These are phyloP conservation scores for Linum tenue DNA, from an alignment of 345 rosid species.

Conservation along the genomic window DNA sequence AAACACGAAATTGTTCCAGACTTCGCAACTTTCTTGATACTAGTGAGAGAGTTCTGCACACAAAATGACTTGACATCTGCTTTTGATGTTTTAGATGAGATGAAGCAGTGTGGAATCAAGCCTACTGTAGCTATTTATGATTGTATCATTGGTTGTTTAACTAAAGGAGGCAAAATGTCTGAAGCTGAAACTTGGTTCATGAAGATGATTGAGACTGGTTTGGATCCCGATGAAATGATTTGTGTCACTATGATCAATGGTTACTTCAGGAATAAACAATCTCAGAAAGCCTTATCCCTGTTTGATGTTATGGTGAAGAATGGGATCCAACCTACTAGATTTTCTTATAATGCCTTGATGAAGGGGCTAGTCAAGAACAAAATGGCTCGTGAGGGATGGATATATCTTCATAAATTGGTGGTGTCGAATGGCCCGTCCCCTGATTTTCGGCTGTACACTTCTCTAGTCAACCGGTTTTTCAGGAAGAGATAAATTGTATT, in stretches of 20 bases:
- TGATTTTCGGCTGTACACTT: constrained; percentile 45
- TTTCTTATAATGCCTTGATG: constrained; percentile 49
- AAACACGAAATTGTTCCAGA: constrained; percentile 40
- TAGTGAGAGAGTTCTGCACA: constrained; percentile 44
- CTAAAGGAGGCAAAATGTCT: constrained; percentile 30
- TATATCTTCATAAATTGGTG: constrained; percentile 48
- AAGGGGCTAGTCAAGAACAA: constrained; percentile 50
- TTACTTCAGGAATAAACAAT: constrained; percentile 37
- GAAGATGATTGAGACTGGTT: constrained; percentile 37
- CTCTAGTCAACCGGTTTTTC: constrained; percentile 40
- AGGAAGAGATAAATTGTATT: constrained; percentile 43
- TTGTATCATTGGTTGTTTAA: constrained; percentile 39
- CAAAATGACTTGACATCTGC: constrained; percentile 34
- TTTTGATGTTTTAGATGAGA: constrained; percentile 29
- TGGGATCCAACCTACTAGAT: constrained; percentile 37
- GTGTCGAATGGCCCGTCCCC: constrained; percentile 48
- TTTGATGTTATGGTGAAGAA: constrained; percentile 48
- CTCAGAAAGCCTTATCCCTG: constrained; percentile 37
- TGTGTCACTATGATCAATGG: constrained; percentile 69
- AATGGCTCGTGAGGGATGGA: constrained; percentile 45
- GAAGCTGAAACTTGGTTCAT: constrained; percentile 52
- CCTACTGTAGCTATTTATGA: constrained; percentile 59
- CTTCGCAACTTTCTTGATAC: constrained; percentile 40
- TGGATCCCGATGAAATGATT: constrained; percentile 54
- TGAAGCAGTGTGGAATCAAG: constrained; percentile 45